Percentiles rank a stretch among this genome's conserved stretches.
These are phyloP conservation scores for Boletus speciosus DNA, from an alignment of 768 basidiomycete genomes.

Conservation along the genomic window DNA sequence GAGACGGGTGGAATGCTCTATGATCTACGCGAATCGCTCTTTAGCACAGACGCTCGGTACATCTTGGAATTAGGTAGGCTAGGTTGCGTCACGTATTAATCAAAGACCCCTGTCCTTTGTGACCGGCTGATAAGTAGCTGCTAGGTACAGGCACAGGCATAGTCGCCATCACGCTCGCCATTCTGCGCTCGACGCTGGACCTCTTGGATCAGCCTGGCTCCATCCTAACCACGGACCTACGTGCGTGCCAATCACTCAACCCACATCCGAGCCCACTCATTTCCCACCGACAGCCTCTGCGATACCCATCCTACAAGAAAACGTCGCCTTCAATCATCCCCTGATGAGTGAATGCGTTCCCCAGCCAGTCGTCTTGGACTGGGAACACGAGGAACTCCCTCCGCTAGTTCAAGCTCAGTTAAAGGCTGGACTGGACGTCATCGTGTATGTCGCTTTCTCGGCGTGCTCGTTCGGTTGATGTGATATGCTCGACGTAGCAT, in stretches of 20 bases:
- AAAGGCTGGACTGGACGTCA: conserved; percentile 49
- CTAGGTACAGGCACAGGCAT: conserved; percentile 85
- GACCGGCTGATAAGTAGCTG: not conserved
- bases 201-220: conserved; percentile 21
- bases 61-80: conserved; percentile 69
- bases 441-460: conserved; percentile 52
- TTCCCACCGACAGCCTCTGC: conserved; percentile 63
- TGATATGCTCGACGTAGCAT: conserved; percentile 48
- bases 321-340: conserved; percentile 48
- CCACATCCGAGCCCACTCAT: not conserved
- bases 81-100: not conserved
- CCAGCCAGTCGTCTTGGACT: conserved; percentile 55
- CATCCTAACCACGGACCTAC: conserved; percentile 69
- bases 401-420: conserved; percentile 40
- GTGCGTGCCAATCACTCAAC: conserved; percentile 39
- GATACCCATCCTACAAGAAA: conserved; percentile 71
- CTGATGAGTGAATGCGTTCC: conserved; percentile 33
- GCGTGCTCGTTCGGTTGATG: not conserved
- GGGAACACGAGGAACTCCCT: conserved; percentile 64
- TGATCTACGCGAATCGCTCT: conserved; percentile 36
- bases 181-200: conserved; percentile 43
- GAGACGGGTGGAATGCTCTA: conserved; percentile 1
- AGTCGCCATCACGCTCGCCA: conserved; percentile 63
- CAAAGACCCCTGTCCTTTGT: not conserved
- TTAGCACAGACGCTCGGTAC: conserved; percentile 36